Conservation (phyloP, 192 early-diverging fungal species). For the Allomyces macrogynus region DNA sequence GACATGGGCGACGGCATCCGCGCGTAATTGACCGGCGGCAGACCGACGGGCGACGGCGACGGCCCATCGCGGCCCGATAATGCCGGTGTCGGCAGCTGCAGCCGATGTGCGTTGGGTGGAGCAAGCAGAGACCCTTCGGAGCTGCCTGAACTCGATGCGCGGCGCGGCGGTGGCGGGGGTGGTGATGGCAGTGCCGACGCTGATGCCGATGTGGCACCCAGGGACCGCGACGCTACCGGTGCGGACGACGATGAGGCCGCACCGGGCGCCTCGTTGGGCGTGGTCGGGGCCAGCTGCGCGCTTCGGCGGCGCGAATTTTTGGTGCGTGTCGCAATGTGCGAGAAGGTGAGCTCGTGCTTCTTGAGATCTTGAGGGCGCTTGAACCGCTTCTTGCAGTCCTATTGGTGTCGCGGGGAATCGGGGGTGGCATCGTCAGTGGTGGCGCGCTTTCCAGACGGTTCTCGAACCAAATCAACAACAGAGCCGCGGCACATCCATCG, state of each 20-base stretch:
- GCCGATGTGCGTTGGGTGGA: background rate
- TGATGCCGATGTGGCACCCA: background rate
- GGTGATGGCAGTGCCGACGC: background rate
- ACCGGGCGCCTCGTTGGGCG: background rate
- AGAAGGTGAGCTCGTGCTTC: constrained; percentile 76
- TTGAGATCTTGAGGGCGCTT: constrained; percentile 91
- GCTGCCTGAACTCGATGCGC: background rate
- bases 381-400: constrained; percentile 61
- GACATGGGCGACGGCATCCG: background rate
- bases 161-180: background rate
- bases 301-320: no score
- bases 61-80: background rate
- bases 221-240: background rate
- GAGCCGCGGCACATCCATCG: no score
- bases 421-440: no score
- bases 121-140: background rate
- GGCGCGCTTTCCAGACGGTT: no score
- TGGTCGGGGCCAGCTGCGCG: background rate
- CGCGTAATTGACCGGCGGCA: background rate
- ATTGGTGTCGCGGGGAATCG: background rate
- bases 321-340: background rate
- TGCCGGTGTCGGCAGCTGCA: background rate
- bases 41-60: background rate
- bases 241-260: background rate
- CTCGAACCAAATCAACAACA: no score